Evolutionary conservation across 164 flowering plant species (phyloP).

Genomic region (Umbilicus rupestris): DNA sequence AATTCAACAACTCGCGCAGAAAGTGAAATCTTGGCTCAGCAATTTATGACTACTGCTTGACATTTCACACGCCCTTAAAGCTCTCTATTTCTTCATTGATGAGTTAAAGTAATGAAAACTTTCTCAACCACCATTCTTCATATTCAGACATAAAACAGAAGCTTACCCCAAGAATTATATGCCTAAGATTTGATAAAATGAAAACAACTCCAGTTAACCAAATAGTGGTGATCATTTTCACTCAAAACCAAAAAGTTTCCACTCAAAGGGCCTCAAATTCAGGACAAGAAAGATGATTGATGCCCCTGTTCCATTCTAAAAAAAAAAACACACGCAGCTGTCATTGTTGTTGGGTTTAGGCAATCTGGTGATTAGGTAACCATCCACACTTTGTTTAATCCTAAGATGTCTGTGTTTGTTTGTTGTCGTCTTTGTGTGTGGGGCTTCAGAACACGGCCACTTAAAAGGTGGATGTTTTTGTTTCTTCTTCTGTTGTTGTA

Average conservation of each 20-base stretch:
- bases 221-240: background rate
- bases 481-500: background rate
- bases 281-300: background rate
- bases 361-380: slow-evolving; percentile 1
- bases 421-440: background rate
- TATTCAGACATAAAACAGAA: no score
- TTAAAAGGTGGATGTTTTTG: background rate
- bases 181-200: no score
- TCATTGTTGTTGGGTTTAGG: background rate
- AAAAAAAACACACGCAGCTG: background rate
- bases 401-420: background rate
- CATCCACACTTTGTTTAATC: slow-evolving; percentile 1
- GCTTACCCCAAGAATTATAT: no score
- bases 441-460: background rate
- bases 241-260: background rate
- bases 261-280: slow-evolving; percentile 5
- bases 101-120: no score
- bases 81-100: no score
- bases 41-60: no score
- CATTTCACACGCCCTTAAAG: no score
- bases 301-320: background rate
- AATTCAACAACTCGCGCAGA: no score
- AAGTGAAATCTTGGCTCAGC: no score
- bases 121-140: no score
- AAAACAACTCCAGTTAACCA: no score